Percentiles rank a stretch among this genome's conserved stretches.
phyloP scores from a whole-genome alignment of 345 rosid species.

The Crucihimalaya himalaica region DNA sequence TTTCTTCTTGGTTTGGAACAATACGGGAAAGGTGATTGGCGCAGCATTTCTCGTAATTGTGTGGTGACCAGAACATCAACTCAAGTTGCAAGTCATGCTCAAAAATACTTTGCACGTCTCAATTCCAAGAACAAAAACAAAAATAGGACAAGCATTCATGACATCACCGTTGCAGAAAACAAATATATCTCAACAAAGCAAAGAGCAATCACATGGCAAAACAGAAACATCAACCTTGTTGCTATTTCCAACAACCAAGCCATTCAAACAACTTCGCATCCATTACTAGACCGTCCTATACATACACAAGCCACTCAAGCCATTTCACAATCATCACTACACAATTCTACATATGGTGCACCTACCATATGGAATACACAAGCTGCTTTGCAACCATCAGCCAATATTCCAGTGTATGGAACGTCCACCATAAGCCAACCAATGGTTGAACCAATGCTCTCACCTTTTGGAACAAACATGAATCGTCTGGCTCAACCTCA shows the following conservation, averaged over 20 bases:
- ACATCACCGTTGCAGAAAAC: constrained; percentile 54
- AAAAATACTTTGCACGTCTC: constrained; percentile 73
- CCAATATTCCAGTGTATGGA: constrained; percentile 48
- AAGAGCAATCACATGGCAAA: constrained; percentile 66
- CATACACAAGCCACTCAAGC: background rate
- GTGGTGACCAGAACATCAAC: constrained; percentile 83
- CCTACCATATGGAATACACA: constrained; percentile 4
- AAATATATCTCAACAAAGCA: constrained; percentile 51
- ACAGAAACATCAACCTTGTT: constrained; percentile 43
- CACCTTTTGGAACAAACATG: constrained; percentile 77
- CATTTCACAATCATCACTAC: background rate
- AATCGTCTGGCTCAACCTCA: constrained; percentile 56
- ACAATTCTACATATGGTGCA: background rate
- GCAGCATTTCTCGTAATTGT: constrained; percentile 78
- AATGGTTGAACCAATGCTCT: constrained; percentile 60
- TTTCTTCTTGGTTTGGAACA: constrained; percentile 86
- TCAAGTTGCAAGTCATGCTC: constrained; percentile 96
- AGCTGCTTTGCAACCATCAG: constrained; percentile 33
- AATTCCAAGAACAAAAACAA: constrained; percentile 73
- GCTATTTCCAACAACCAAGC: constrained; percentile 47
- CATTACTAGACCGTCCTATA: constrained; percentile 1
- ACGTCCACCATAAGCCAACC: constrained; percentile 64
- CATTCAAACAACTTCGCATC: constrained; percentile 48
- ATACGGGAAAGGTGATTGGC: constrained; percentile 94
- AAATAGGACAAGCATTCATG: constrained; percentile 79